Percentiles rank a stretch among this genome's conserved stretches.
phyloP scores from a whole-genome alignment of 768 basidiomycete species.

The Phlegmacium glaucopus region DNA sequence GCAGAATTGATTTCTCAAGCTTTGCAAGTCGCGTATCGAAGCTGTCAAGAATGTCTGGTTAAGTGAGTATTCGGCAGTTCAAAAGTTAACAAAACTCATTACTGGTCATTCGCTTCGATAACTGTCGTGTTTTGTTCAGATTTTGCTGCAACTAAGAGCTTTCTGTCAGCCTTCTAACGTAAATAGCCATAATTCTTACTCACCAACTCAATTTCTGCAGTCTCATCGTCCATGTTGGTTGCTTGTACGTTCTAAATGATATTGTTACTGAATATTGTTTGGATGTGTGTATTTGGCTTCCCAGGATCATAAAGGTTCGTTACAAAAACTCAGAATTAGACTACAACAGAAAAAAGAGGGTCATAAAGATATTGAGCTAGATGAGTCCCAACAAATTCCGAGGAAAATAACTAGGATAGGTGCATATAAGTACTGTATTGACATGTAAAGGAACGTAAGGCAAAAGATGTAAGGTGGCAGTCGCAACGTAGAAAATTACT shows the following conservation, averaged over 20 bases:
- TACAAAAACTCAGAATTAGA: too few relatives aligned
- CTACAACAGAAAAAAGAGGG: too few relatives aligned
- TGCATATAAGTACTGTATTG: too few relatives aligned
- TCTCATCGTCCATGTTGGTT: slow-evolving; percentile 54
- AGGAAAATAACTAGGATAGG: too few relatives aligned
- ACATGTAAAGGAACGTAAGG: too few relatives aligned
- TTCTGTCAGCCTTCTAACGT: background rate
- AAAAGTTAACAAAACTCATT: slow-evolving; percentile 23
- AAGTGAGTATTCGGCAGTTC: slow-evolving; percentile 23
- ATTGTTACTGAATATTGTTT: too few relatives aligned
- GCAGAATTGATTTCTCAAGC: slow-evolving; percentile 82
- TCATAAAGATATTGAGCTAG: too few relatives aligned
- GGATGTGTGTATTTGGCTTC: too few relatives aligned
- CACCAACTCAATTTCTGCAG: slow-evolving; percentile 75
- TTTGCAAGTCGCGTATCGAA: slow-evolving; percentile 81
- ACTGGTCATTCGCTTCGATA: slow-evolving; percentile 87
- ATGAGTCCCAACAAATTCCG: too few relatives aligned
- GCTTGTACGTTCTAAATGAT: background rate
- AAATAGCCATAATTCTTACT: background rate
- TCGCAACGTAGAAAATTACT: too few relatives aligned
- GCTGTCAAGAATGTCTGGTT: slow-evolving; percentile 74
- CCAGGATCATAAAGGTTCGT: too few relatives aligned
- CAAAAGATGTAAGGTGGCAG: too few relatives aligned
- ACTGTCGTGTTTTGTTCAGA: slow-evolving; percentile 79
- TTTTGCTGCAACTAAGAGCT: slow-evolving; percentile 79